Conservation (phyloP, 495 filamentous ascomycete genomes). For the Penicillium goetzii region DNA sequence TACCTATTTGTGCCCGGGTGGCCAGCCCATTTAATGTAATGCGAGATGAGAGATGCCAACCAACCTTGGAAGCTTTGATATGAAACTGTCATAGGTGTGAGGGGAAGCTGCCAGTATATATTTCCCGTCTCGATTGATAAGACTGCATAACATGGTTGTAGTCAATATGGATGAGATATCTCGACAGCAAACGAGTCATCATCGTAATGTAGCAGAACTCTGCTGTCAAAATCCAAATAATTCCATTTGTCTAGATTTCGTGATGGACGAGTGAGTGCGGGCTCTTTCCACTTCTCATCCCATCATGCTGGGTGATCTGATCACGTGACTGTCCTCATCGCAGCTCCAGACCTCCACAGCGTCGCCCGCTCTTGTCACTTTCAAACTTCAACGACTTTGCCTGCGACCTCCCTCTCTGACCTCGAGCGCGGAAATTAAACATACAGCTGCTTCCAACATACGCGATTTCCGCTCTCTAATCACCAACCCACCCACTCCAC, state of each 20-base stretch:
- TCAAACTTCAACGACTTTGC: background rate
- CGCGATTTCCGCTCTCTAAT: background rate
- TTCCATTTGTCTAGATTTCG: no score
- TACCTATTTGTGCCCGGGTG: constrained; percentile 26
- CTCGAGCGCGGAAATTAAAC: background rate
- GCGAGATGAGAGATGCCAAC: constrained; percentile 24
- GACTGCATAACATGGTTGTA: no score
- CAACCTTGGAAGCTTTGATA: no score
- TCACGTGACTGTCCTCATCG: constrained; percentile 10
- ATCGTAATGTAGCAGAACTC: no score
- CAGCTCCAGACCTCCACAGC: constrained; percentile 12
- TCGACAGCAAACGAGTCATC: background rate
- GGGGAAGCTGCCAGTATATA: background rate
- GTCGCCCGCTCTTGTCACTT: background rate
- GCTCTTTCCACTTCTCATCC: background rate
- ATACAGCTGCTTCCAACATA: background rate
- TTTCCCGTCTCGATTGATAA: no score
- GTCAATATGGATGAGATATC: background rate
- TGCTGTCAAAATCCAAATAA: no score
- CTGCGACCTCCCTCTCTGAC: background rate
- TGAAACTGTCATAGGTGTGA: background rate
- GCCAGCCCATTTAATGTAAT: constrained; percentile 29
- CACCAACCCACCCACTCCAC: background rate
- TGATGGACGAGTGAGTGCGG: background rate
- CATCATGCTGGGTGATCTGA: background rate